Percentiles rank a stretch among this genome's conserved stretches.
These are phyloP conservation scores for Sclerotinia borealis DNA, from an alignment of 2,329 filamentous ascomycete genomes.

Conservation along the genomic window DNA sequence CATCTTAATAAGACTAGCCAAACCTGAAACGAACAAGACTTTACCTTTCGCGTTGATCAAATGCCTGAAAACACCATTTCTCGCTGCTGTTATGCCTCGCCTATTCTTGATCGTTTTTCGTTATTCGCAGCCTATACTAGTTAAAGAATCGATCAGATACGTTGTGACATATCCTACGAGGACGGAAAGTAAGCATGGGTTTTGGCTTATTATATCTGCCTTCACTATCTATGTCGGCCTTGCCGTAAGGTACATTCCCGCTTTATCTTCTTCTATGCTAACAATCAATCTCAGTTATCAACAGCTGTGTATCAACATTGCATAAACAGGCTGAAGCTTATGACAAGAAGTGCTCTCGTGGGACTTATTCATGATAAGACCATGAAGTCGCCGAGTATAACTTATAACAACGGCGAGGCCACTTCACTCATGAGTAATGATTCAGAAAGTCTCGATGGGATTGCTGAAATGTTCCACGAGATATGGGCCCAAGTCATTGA, in stretches of 20 bases:
- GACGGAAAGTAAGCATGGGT: neutral
- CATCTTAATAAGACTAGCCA: conserved; percentile 12
- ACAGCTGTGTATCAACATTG: conserved; percentile 31
- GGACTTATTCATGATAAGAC: conserved; percentile 35
- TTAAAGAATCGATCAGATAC: conserved; percentile 35
- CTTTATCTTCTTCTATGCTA: neutral
- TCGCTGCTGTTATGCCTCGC: conserved; percentile 33
- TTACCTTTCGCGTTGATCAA: conserved; percentile 32
- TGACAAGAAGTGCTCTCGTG: conserved; percentile 34
- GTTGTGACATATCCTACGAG: conserved; percentile 14
- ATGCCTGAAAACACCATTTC: conserved; percentile 30
- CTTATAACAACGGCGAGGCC: conserved; percentile 32
- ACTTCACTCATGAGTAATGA: conserved; percentile 40
- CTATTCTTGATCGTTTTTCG: conserved; percentile 37
- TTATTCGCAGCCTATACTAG: conserved; percentile 38
- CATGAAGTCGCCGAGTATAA: conserved; percentile 24
- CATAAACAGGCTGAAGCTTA: conserved; percentile 32
- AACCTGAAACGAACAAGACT: conserved; percentile 24
- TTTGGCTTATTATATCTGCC: conserved; percentile 3
- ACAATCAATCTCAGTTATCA: conserved; percentile 28
- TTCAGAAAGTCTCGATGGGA: conserved; percentile 32
- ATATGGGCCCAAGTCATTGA: conserved; percentile 40
- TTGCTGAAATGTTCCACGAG: conserved; percentile 38
- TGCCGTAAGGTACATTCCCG: neutral
- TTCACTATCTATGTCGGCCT: neutral